These are phyloP conservation scores for Panicum virgatum DNA, from an alignment of 202 grass and related monocot genomes.

Conservation along the genomic window DNA sequence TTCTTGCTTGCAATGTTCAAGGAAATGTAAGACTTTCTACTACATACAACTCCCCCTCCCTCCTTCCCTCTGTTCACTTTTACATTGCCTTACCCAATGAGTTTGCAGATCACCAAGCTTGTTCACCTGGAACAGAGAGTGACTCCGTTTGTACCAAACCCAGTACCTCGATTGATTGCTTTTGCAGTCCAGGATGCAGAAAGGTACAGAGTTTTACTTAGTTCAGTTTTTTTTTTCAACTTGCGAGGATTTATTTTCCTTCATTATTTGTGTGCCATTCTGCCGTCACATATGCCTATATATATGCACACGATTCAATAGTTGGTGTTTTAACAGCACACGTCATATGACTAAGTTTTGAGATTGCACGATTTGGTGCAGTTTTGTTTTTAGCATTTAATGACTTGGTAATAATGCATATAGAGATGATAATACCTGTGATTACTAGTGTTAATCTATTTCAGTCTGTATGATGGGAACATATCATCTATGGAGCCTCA, in stretches of 20 bases:
- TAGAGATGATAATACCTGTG: constrained; percentile 15
- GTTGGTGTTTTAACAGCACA: not conserved
- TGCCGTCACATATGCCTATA: not conserved
- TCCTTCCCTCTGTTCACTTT: not conserved
- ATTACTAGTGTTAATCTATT: constrained; percentile 11
- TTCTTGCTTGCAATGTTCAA: constrained; percentile 73
- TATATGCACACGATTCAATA: not conserved
- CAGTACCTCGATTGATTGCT: constrained; percentile 44
- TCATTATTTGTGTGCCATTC: constrained; percentile 19
- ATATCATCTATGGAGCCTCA: not conserved
- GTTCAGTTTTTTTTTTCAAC: not conserved
- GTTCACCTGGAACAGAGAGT: constrained; percentile 38
- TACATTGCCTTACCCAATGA: constrained; percentile 35
- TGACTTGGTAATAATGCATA: not conserved
- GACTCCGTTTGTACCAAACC: constrained; percentile 42
- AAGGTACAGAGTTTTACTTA: constrained; percentile 53
- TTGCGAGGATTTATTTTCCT: constrained; percentile 20
- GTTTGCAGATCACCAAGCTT: constrained; percentile 81
- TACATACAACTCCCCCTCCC: not conserved
- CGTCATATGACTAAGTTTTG: not conserved
- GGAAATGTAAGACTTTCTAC: constrained; percentile 78
- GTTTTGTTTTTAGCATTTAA: constrained; percentile 11
- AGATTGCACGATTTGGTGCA: not conserved
- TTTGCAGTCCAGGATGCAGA: constrained; percentile 79
- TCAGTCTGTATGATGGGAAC: constrained; percentile 16